These are phyloP conservation scores for Ogataea salicorniae DNA, from an alignment of 805 yeast genomes.

Conservation along the genomic window DNA sequence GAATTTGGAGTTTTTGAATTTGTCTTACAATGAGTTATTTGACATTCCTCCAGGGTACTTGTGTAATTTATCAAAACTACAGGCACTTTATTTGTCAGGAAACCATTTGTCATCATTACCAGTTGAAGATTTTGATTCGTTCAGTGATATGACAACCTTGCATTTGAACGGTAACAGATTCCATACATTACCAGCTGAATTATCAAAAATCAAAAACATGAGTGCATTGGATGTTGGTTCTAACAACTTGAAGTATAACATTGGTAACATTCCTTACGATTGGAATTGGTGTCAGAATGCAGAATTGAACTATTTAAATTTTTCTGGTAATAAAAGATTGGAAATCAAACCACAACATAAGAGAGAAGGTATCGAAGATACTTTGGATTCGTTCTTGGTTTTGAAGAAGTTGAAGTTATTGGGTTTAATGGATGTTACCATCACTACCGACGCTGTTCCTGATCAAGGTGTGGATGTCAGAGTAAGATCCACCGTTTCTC, in stretches of 20 bases:
- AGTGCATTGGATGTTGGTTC: constrained; percentile 85
- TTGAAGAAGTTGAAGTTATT: constrained; percentile 65
- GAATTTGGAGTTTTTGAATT: constrained; percentile 58
- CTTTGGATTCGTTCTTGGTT: constrained; percentile 59
- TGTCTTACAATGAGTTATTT: constrained; percentile 77
- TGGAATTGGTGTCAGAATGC: constrained; percentile 95
- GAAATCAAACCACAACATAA: constrained; percentile 71
- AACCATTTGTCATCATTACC: constrained; percentile 75
- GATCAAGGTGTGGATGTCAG: constrained; percentile 81
- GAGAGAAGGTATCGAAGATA: constrained; percentile 53
- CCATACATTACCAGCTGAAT: constrained; percentile 82
- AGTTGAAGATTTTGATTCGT: constrained; percentile 71
- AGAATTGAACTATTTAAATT: constrained; percentile 71
- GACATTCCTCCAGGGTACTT: constrained; percentile 79
- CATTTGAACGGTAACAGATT: constrained; percentile 80
- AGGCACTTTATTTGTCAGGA: constrained; percentile 75
- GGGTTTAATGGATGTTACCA: constrained; percentile 93
- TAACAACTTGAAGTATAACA: constrained; percentile 83
- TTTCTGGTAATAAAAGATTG: constrained; percentile 87
- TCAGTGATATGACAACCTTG: constrained; percentile 54
- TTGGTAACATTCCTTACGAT: constrained; percentile 91
- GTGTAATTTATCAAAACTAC: constrained; percentile 48
- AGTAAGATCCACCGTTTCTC: constrained; percentile 85
- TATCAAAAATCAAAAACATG: constrained; percentile 60
- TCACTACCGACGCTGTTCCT: constrained; percentile 83